Percentiles rank a stretch among this genome's conserved stretches.
Conservation (phyloP, 495 filamentous ascomycete genomes). For the Xanthoparmelia taractica region DNA sequence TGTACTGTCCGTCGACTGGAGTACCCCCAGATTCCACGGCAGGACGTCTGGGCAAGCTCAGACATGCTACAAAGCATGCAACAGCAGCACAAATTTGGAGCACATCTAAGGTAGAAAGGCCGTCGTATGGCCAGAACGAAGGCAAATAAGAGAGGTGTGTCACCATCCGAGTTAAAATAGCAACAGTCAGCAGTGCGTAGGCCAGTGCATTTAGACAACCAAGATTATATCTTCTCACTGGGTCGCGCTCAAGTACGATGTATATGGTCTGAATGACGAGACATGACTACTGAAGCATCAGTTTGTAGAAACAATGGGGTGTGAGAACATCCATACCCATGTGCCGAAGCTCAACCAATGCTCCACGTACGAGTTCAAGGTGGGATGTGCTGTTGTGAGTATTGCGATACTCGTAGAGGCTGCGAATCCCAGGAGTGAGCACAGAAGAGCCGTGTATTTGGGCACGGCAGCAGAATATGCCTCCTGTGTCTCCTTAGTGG, state of each 20-base stretch:
- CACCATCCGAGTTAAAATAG: constrained; percentile 20
- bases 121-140: constrained; percentile 11
- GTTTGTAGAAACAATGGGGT: background rate
- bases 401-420: constrained; percentile 40
- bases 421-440: constrained; percentile 38
- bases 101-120: background rate
- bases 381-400: constrained; percentile 30
- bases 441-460: constrained; percentile 39
- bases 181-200: constrained; percentile 25
- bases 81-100: constrained; percentile 25
- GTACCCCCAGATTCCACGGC: constrained; percentile 50
- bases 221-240: constrained; percentile 3
- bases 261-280: constrained; percentile 19
- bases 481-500: constrained; percentile 48
- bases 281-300: constrained; percentile 15
- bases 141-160: background rate
- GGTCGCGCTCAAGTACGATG: constrained; percentile 15
- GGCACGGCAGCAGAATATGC: constrained; percentile 45
- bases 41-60: constrained; percentile 57
- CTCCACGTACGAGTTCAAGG: constrained; percentile 28
- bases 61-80: constrained; percentile 30
- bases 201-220: constrained; percentile 10
- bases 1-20: constrained; percentile 56
- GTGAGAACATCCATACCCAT: constrained; percentile 38
- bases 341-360: constrained; percentile 37